phyloP scores from a whole-genome alignment of 164 flowering plant genomes.

The Cinnamomum micranthum region DNA sequence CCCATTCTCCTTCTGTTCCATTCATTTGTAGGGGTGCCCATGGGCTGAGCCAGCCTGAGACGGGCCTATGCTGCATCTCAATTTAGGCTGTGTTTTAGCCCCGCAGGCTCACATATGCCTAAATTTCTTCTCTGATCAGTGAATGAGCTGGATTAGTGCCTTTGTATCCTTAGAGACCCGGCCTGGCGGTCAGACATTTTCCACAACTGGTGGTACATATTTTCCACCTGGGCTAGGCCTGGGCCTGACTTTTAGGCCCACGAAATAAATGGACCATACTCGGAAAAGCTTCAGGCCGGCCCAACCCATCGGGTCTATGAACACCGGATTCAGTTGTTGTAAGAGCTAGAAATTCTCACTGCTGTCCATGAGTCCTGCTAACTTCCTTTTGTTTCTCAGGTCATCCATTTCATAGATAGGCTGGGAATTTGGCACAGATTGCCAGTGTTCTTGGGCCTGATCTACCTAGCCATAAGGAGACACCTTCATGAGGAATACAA shows the following conservation, averaged over 20 bases:
- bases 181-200: background rate
- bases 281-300: background rate
- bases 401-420: conserved; percentile 35
- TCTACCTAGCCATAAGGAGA: conserved; percentile 31
- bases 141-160: too few relatives aligned
- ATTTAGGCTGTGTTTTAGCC: too few relatives aligned
- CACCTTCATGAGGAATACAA: conserved; percentile 35
- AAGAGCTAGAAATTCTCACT: background rate
- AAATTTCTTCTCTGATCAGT: background rate
- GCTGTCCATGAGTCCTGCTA: background rate
- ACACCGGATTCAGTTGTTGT: background rate
- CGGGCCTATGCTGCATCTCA: too few relatives aligned
- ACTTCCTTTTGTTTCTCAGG: conserved; percentile 11
- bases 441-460: conserved; percentile 38
- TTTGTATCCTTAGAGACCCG: background rate
- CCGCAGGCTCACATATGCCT: too few relatives aligned
- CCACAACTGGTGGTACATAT: background rate
- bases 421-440: conserved; percentile 34
- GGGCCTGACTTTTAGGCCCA: background rate
- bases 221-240: background rate
- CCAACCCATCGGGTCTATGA: background rate
- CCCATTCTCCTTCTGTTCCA: background rate
- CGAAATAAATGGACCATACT: background rate
- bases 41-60: too few relatives aligned
- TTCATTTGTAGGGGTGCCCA: background rate